Evolutionary conservation across 352 stramenopile genomes (phyloP), one percentile per base, ranked within the genome.

Genomic region (Phytophthora kernoviae): DNA sequence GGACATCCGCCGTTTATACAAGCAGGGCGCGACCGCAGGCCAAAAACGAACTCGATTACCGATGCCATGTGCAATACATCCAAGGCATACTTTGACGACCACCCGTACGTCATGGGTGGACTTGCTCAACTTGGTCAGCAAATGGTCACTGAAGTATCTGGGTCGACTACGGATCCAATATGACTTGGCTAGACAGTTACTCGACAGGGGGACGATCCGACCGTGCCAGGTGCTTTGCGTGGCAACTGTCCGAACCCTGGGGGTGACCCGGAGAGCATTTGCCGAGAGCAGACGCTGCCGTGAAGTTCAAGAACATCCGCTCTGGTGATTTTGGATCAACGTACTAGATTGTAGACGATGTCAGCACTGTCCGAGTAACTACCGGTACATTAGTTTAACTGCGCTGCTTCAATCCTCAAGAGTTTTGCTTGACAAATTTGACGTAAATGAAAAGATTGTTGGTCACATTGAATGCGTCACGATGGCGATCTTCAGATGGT

Each of bases 151-250:
- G 76, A 73, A 82, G 72, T 34, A 47, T 85, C 36, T 85, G 76
- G 76, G 62, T 68, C 0, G 76, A 85, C 58, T 50, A 79, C 51
- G 68, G 60, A 4, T 70, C 67, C 22, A 43, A 85, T 21, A 77
- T 60, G 26, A 57, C 77, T 21, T 85, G 76, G 76, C 62, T 86
- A 15, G 76, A 86, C 73, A 73, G 61, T 43, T 82, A 77, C 53
- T 70, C 75, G 1, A 6, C 55, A 9, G 27, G 49, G 18, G 55
- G 24, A 59, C 22, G 62, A 64, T 39, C 33, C 70, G 4, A 55
- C 32, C 12, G 14, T 44, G 6, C 73, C 73, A 10, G 76, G 76
- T 9, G 70, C 78, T 5, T 27, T 32, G 37, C 76, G 73, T 17
- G 76, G 76, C 32, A 46, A 62, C 36, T 86, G 77, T 45, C 46